A percentile compares a stretch with the other conserved stretches of the same genome.
Evolutionary conservation across 768 basidiomycete genomes (phyloP).

Genomic region (Podaxis carcinomalis): DNA sequence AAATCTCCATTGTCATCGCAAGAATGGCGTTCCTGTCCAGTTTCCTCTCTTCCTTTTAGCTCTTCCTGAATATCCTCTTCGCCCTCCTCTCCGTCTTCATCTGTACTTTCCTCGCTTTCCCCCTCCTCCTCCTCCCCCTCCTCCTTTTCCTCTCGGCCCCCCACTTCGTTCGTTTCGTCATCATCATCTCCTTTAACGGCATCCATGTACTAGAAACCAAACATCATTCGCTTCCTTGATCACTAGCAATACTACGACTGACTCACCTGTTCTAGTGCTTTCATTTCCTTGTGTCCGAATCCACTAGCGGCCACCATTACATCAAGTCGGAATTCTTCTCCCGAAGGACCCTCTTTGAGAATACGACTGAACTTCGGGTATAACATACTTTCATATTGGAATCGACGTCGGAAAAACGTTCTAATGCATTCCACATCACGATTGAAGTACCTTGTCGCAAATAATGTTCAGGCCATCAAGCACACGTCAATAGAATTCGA

Average conservation of each 20-base stretch:
- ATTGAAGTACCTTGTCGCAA: slow-evolving; percentile 87
- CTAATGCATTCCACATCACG: slow-evolving; percentile 97
- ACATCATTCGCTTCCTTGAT: slow-evolving; percentile 10
- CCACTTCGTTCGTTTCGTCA: slow-evolving; percentile 26
- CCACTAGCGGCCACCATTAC: slow-evolving; percentile 93
- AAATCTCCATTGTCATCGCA: neutral
- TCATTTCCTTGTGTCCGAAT: slow-evolving; percentile 81
- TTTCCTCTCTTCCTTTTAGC: neutral
- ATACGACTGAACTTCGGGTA: slow-evolving; percentile 83
- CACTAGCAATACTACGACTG: slow-evolving; percentile 5
- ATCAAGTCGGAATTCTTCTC: slow-evolving; percentile 73
- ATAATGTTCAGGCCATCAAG: slow-evolving; percentile 8
- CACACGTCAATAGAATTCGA: slow-evolving; percentile 8
- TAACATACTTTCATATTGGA: slow-evolving; percentile 85
- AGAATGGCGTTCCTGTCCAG: neutral
- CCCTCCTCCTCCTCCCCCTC: slow-evolving; percentile 9
- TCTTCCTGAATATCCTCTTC: slow-evolving; percentile 23
- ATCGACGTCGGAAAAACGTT: slow-evolving; percentile 85
- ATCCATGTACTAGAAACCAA: slow-evolving; percentile 61
- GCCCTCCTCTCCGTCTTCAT: slow-evolving; percentile 23
- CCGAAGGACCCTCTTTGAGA: slow-evolving; percentile 38
- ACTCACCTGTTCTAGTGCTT: slow-evolving; percentile 77
- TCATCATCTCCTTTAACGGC: slow-evolving; percentile 22
- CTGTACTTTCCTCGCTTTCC: no score
- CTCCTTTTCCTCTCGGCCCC: slow-evolving; percentile 31